Base-by-base conservation (phyloP, 108 stramenopile species). In the Conticribra weissflogii region DNA sequence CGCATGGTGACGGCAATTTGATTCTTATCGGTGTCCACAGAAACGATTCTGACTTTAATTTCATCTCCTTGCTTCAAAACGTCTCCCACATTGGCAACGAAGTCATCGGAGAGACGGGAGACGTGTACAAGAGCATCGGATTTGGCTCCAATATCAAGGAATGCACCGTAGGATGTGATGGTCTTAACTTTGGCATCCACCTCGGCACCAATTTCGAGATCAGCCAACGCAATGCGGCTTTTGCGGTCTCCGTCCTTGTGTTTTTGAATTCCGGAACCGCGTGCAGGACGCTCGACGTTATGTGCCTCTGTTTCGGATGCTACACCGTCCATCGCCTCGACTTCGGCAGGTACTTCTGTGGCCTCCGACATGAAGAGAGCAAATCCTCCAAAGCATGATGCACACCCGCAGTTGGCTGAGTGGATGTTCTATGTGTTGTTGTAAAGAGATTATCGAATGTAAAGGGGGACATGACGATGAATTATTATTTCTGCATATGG, bases 51-150 rank as follows among this genome's bases (percentile, higher is more conserved):
- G 45, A 96, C 97, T 8, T 87, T 78, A 24, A 96, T 81, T 66
- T 95, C 83, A 59, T 97, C 88, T 18, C 96, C 96, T 47, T 66
- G 84, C 68, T 81, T 83, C n/a, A 98, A 70, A 58, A 96, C 66
- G 48, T 94, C 93, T 27, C 74, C 86, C 19, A 95, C 89, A 69
- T 94, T 88, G 29, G 82, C 63, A 51, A 96, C 93, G 65, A 86
- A 96, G 55, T 81, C 91, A 54, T 90, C 82, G 21, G 96, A 85
- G 57, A 98, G 83, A 60, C 95, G 89, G 59, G 96, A 96, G 71
- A 97, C 92, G 89, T 97, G 96, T 45, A 98, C 63, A 46, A 98
- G 89, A 53, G 92, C 96, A 83, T 98, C 95, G 32, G 88, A 87
- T 48, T 77, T 69, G 54, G 92, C 92, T 36, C 97, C 97, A 58